Base-by-base conservation (phyloP, 345 rosid species). In the Corchorus olitorius region DNA sequence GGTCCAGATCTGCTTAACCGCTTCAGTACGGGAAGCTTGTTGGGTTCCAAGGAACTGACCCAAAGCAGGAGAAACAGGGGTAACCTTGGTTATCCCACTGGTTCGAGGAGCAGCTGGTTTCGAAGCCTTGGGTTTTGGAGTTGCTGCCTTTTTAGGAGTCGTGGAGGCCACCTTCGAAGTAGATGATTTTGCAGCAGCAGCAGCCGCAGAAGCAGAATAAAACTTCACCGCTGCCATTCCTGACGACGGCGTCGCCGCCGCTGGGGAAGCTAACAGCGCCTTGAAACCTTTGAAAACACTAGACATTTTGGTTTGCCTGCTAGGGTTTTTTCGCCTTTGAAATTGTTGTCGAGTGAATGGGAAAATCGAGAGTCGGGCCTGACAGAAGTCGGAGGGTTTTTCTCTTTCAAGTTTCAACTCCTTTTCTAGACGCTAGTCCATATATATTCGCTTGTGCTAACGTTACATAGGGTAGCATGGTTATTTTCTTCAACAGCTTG, bases 1-100 rank as follows among this genome's bases (percentile, higher is more conserved):
- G 69, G 81, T 56, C 99, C 98, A 94, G 75, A 93, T 85, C 87
- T 83, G 78, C 84, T 93, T 91, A 69, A 89, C 88, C 6, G 91
- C 94, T 4, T 84, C 88, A 0, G 83, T 49, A 43, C 97, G 98
- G 45, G 97, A 90, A 79, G 88, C 81, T 76, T 90, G 89, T 8
- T 85, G 64, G 33, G 84, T 76, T 12, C 97, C 94, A 16, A 94
- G 88, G 85, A 94, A 87, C 56, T 61, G 75, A 33, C 87, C 80
- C 27, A 91, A 90, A 34, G 87, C 93, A n/a, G 90, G 89, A 17
- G 98, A 93, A 27, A 94, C 87, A 5, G 96, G 89, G 2, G 58
- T 34, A 43, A 62, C 72, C 84, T 87, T 93, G 48, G 83, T 75
- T 50, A 93, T 86, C 6, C 98, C 97, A 1, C 83, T n/a, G 17